Evolutionary conservation across 2,329 filamentous ascomycete species (phyloP).

Genomic region (Huntiella moniliformis): DNA sequence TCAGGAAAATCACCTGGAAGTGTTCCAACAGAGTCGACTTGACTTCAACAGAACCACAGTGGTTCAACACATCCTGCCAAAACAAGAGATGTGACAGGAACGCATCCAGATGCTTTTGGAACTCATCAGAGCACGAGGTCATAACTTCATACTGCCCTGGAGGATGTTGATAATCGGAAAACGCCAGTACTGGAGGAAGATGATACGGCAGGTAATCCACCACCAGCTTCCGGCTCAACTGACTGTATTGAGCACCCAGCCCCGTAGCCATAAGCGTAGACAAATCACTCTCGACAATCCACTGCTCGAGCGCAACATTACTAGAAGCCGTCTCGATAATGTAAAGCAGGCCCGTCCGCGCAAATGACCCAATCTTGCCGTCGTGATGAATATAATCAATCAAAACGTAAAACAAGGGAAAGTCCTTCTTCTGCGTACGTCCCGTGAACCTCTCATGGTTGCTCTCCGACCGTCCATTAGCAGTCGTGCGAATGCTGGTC

Average conservation of each 20-base stretch:
- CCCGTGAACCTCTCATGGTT: conserved; percentile 66
- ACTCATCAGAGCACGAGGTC: conserved; percentile 53
- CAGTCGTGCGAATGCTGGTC: conserved; percentile 2
- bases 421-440: conserved; percentile 74
- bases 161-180: conserved; percentile 74
- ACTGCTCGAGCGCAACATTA: conserved; percentile 69
- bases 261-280: conserved; percentile 96
- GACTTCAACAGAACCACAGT: conserved; percentile 81
- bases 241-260: conserved; percentile 55
- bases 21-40: conserved; percentile 87
- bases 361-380: conserved; percentile 87
- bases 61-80: conserved; percentile 95
- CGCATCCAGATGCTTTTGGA: conserved; percentile 73
- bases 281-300: conserved; percentile 92
- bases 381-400: conserved; percentile 96
- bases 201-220: conserved; percentile 58
- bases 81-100: conserved; percentile 91
- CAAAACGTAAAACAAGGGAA: conserved; percentile 85
- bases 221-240: conserved; percentile 58
- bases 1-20: conserved; percentile 89
- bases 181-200: conserved; percentile 63
- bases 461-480: conserved; percentile 21
- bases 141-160: conserved; percentile 52
- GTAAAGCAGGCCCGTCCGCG: conserved; percentile 80
- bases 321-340: conserved; percentile 85